These are phyloP conservation scores for Vaccinium vitisidaea DNA, from an alignment of 148 eudicot genomes.

Conservation along the genomic window DNA sequence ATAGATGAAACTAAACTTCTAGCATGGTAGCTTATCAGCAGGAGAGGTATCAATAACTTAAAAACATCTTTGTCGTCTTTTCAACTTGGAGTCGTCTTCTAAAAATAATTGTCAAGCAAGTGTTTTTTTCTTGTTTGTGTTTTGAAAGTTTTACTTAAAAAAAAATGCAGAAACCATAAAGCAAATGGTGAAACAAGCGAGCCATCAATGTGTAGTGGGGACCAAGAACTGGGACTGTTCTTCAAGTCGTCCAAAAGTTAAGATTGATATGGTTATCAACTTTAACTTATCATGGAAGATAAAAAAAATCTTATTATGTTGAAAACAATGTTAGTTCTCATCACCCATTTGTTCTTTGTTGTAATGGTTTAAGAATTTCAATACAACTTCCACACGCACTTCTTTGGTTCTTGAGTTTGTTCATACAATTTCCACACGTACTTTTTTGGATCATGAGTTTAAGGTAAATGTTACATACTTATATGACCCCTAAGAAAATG, in stretches of 20 bases:
- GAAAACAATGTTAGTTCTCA: background rate
- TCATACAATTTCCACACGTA: too few relatives aligned
- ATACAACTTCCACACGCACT: background rate
- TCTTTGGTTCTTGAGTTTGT: background rate
- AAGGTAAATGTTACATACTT: background rate
- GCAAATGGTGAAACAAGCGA: background rate
- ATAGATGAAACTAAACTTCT: background rate
- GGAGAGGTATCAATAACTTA: background rate
- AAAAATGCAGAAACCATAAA: background rate
- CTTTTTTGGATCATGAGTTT: background rate
- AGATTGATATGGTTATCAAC: background rate
- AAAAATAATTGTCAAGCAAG: background rate
- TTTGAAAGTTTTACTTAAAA: background rate
- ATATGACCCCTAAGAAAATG: background rate
- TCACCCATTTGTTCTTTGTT: background rate
- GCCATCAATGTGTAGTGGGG: background rate
- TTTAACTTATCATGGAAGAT: background rate
- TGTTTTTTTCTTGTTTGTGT: background rate
- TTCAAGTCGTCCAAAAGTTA: background rate
- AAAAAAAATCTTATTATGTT: background rate
- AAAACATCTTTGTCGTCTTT: background rate
- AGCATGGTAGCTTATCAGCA: background rate
- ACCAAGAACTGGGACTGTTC: background rate
- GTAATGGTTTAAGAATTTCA: background rate
- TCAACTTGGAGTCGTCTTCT: background rate